phyloP scores from a whole-genome alignment of 768 basidiomycete genomes.

The Pulveroboletus sp. region DNA sequence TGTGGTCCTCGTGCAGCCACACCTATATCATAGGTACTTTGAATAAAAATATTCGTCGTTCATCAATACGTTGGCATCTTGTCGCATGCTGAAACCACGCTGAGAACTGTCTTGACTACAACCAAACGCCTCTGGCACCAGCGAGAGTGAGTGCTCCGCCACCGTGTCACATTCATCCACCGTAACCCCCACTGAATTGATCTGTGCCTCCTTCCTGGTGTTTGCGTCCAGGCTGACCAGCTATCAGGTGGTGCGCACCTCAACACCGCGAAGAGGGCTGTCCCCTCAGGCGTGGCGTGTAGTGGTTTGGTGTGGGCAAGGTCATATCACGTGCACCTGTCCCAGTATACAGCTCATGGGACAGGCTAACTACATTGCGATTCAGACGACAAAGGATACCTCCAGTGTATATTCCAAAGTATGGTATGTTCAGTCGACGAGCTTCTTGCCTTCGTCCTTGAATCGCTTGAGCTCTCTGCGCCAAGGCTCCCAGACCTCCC shows the following conservation, averaged over 20 bases:
- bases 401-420: neutral
- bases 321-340: neutral
- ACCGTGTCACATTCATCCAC: neutral
- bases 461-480: conserved; percentile 71
- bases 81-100: neutral
- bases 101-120: neutral
- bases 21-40: neutral
- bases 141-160: conserved; percentile 1
- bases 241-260: too few species aligned
- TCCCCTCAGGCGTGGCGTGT: too few species aligned
- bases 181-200: conserved; percentile 11
- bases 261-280: too few species aligned
- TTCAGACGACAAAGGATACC: neutral
- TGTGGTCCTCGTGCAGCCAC: neutral
- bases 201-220: conserved; percentile 17
- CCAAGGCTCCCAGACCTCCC: conserved; percentile 85
- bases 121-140: conserved; percentile 5
- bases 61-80: neutral
- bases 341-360: too few species aligned
- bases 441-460: conserved; percentile 64
- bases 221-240: conserved; percentile 31
- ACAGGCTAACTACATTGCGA: neutral
- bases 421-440: conserved; percentile 31
- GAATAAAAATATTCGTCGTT: neutral
- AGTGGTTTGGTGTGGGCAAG: too few species aligned